phyloP scores from a whole-genome alignment of 176 grass and related monocot species.

The Musa itinerans region DNA sequence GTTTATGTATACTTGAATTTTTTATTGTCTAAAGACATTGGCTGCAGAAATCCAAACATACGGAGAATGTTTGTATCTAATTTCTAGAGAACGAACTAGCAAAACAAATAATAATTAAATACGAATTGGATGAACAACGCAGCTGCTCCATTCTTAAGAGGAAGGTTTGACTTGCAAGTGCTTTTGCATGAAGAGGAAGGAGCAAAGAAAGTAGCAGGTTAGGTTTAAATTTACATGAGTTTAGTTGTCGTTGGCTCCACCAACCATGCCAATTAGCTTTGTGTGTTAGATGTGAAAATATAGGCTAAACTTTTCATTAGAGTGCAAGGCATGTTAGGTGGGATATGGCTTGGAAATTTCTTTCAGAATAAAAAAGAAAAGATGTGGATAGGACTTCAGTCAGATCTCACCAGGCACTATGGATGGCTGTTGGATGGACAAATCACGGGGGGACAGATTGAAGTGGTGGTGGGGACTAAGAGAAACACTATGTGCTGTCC shows the following conservation, averaged over 20 bases:
- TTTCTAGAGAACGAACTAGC: too few species aligned
- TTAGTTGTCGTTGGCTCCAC: not conserved
- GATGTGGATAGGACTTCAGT: not conserved
- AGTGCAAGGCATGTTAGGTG: not conserved
- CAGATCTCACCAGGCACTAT: not conserved
- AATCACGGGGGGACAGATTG: not conserved
- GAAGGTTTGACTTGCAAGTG: too few species aligned
- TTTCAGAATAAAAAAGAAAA: too few species aligned
- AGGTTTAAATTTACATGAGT: not conserved
- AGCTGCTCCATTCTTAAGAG: too few species aligned
- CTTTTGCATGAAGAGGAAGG: not conserved
- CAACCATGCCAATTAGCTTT: not conserved
- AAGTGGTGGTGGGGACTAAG: not conserved
- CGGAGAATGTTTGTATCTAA: too few species aligned
- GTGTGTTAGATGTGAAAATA: not conserved
- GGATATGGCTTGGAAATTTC: not conserved
- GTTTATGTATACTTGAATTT: too few species aligned
- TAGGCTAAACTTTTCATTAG: not conserved
- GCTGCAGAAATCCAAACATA: too few species aligned
- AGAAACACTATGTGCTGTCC: not conserved
- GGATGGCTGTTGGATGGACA: not conserved
- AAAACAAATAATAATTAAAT: too few species aligned
- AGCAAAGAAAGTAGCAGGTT: not conserved
- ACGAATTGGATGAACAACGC: too few species aligned
- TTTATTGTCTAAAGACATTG: too few species aligned